Evolutionary conservation across 2,329 filamentous ascomycete species (phyloP).

Genomic region (Didymella lethalis): DNA sequence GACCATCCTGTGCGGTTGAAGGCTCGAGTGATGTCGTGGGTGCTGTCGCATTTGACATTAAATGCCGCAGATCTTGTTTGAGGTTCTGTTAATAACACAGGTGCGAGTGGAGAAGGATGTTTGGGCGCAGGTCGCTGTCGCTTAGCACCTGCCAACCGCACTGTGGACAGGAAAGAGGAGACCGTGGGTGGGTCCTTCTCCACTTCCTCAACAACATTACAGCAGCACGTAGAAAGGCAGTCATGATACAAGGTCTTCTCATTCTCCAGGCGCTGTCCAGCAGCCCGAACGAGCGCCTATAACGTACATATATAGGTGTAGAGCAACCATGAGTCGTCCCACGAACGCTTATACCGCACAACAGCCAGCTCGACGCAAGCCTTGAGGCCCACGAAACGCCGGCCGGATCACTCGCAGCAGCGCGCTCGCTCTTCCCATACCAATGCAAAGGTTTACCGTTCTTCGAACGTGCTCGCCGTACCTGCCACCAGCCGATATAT

Average conservation of each 20-base stretch:
- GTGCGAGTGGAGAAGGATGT: neutral
- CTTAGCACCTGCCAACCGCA: slow-evolving; percentile 15
- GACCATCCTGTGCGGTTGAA: neutral
- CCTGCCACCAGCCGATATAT: slow-evolving; percentile 33
- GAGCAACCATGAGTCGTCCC: slow-evolving; percentile 32
- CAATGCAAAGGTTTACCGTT: slow-evolving; percentile 40
- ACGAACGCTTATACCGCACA: slow-evolving; percentile 30
- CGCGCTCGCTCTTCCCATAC: slow-evolving; percentile 47
- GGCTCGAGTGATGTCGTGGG: neutral
- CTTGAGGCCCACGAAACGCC: slow-evolving; percentile 25
- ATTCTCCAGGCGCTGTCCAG: slow-evolving; percentile 34
- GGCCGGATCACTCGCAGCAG: slow-evolving; percentile 29
- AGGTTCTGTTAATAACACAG: neutral
- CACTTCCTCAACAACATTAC: slow-evolving; percentile 33
- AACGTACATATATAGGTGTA: slow-evolving; percentile 37
- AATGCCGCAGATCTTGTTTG: neutral
- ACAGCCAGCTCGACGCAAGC: slow-evolving; percentile 26
- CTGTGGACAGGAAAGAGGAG: slow-evolving; percentile 5
- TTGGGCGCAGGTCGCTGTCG: neutral
- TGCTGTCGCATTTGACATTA: slow-evolving; percentile 1
- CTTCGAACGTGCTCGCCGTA: slow-evolving; percentile 33
- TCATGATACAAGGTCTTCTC: slow-evolving; percentile 30
- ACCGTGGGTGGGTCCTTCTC: slow-evolving; percentile 14
- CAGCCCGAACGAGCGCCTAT: slow-evolving; percentile 30
- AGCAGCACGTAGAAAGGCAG: slow-evolving; percentile 9